A percentile compares a stretch with the other conserved stretches of the same genome.
Evolutionary conservation across 2,329 filamentous ascomycete genomes (phyloP).

Genomic region (Pseudocercospora ulei): DNA sequence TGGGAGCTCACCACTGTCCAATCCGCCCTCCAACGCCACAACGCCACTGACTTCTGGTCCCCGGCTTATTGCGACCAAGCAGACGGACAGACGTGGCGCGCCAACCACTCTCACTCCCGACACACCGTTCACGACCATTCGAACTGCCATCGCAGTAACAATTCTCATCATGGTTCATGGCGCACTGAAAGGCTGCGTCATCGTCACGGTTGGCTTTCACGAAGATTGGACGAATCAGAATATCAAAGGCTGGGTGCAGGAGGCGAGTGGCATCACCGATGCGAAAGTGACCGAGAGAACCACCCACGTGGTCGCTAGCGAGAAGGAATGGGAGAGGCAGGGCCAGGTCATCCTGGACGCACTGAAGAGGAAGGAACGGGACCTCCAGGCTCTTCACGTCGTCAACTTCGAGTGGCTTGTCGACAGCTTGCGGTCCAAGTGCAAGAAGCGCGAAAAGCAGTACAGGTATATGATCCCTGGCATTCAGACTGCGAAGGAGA

Average conservation of each 20-base stretch:
- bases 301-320: slow-evolving; percentile 64
- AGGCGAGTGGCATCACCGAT: slow-evolving; percentile 49
- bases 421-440: slow-evolving; percentile 40
- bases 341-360: slow-evolving; percentile 14
- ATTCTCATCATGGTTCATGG: slow-evolving; percentile 18
- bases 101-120: background rate
- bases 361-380: slow-evolving; percentile 12
- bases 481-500: slow-evolving; percentile 31
- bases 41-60: background rate
- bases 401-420: slow-evolving; percentile 42
- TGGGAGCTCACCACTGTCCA: no score
- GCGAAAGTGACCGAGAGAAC: slow-evolving; percentile 47
- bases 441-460: slow-evolving; percentile 24
- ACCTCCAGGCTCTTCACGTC: slow-evolving; percentile 29
- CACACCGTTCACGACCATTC: background rate
- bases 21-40: no score
- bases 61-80: no score
- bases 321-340: slow-evolving; percentile 46
- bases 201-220: slow-evolving; percentile 16
- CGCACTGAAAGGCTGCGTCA: slow-evolving; percentile 17
- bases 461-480: slow-evolving; percentile 6
- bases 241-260: slow-evolving; percentile 55
- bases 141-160: background rate
- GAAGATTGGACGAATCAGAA: slow-evolving; percentile 20
- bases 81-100: background rate